Conservation (phyloP, 208 protist species). For the Phytomonas sp. region DNA sequence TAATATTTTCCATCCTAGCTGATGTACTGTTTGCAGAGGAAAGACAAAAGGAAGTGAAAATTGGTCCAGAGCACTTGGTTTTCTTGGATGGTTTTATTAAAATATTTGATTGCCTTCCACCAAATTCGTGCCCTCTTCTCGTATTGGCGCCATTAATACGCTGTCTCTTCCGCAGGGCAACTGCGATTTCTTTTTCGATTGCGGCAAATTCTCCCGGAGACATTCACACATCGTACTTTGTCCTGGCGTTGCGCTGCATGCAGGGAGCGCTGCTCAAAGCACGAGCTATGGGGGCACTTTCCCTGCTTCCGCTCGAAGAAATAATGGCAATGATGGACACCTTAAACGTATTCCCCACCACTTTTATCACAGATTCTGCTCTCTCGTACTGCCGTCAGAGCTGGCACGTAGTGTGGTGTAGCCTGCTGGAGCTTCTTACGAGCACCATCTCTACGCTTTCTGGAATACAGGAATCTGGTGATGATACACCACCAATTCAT, state of each 20-base stretch:
- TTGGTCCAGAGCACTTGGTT: not conserved
- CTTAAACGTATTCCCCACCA: not conserved
- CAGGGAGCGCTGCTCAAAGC: not conserved
- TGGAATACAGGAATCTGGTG: not conserved
- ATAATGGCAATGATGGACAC: not conserved
- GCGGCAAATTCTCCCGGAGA: not conserved
- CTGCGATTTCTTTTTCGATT: not conserved
- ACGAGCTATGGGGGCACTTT: not conserved
- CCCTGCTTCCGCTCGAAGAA: not conserved
- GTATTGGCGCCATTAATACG: constrained; percentile 1
- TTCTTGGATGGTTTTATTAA: not conserved
- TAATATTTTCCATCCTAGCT: not conserved
- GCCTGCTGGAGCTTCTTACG: constrained; percentile 27
- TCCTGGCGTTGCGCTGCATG: constrained; percentile 1
- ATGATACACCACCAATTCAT: constrained; percentile 11
- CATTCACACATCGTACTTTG: constrained; percentile 6
- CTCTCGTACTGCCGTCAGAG: constrained; percentile 20
- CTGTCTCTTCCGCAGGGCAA: constrained; percentile 1
- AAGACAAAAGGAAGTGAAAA: not conserved
- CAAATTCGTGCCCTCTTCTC: constrained; percentile 1
- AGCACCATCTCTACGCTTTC: not conserved
- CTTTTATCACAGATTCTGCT: not conserved
- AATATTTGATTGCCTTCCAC: not conserved
- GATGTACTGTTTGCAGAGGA: not conserved
- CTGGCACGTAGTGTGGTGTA: constrained; percentile 54